Evolutionary conservation across 2,329 filamentous ascomycete genomes (phyloP).

Genomic region (Beauveria rudraprayagi): DNA sequence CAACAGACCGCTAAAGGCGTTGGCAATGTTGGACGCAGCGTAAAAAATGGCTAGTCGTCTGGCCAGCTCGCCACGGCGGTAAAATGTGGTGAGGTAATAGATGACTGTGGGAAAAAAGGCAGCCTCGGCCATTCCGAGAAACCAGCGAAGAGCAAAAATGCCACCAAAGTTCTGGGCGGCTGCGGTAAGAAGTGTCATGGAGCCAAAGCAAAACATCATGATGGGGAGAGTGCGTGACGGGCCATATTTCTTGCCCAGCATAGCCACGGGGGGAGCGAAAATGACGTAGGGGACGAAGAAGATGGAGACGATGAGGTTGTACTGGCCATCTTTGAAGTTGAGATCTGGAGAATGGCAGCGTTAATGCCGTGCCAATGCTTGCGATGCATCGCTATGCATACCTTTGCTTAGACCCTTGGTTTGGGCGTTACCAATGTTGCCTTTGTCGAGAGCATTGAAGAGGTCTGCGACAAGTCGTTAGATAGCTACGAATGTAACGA

Average conservation of each 20-base stretch:
- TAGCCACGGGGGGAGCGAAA: slow-evolving; percentile 49
- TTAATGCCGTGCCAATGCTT: slow-evolving; percentile 29
- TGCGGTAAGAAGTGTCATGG: slow-evolving; percentile 52
- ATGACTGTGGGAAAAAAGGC: slow-evolving; percentile 47
- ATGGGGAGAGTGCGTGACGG: slow-evolving; percentile 58
- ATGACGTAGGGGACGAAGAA: slow-evolving; percentile 73
- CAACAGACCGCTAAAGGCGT: slow-evolving; percentile 41
- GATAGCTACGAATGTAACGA: background rate
- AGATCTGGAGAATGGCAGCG: slow-evolving; percentile 29
- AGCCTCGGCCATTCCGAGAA: slow-evolving; percentile 47
- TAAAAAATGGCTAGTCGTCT: slow-evolving; percentile 58
- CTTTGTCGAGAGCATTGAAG: slow-evolving; percentile 39
- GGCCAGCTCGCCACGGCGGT: slow-evolving; percentile 37
- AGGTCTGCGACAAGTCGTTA: slow-evolving; percentile 24
- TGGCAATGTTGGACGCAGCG: slow-evolving; percentile 66
- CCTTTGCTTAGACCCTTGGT: slow-evolving; percentile 37
- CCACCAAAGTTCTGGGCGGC: slow-evolving; percentile 41
- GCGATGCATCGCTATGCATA: slow-evolving; percentile 16
- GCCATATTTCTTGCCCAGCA: slow-evolving; percentile 64
- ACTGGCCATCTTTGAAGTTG: slow-evolving; percentile 52
- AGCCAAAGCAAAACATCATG: slow-evolving; percentile 66
- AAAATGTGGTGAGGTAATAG: slow-evolving; percentile 46
- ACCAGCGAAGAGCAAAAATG: slow-evolving; percentile 41
- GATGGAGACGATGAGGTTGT: slow-evolving; percentile 63
- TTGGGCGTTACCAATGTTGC: slow-evolving; percentile 45